Conservation (phyloP, 441 rosid genomes). For the Syzygium syzygioides region DNA sequence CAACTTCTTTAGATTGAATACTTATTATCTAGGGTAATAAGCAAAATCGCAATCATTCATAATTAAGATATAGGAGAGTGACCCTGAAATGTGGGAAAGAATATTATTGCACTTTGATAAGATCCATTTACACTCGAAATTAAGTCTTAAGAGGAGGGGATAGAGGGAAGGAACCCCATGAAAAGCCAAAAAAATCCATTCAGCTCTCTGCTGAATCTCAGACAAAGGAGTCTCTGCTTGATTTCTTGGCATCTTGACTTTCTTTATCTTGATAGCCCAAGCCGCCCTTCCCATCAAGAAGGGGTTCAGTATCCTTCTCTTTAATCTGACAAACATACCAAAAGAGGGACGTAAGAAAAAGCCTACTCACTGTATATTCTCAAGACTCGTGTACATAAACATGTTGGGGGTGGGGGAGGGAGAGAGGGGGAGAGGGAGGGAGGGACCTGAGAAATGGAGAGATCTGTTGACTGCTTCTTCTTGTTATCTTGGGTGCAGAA, state of each 20-base stretch:
- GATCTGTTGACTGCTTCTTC: conserved; percentile 53
- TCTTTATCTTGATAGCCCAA: conserved; percentile 47
- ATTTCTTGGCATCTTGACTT: conserved; percentile 57
- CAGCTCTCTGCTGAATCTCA: conserved; percentile 14
- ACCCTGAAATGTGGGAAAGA: not conserved
- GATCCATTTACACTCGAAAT: conserved; percentile 25
- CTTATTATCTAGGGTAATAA: not conserved
- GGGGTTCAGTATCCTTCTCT: conserved; percentile 67
- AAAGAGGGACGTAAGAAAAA: not conserved
- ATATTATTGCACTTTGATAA: conserved; percentile 32
- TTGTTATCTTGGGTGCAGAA: conserved; percentile 78
- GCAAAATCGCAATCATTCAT: not conserved
- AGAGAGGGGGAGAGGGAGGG: not conserved
- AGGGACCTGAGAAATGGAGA: conserved; percentile 46
- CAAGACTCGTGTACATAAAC: not conserved
- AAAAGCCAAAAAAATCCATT: not conserved
- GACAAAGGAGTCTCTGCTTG: conserved; percentile 58
- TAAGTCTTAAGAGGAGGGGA: conserved; percentile 2
- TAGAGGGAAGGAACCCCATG: not conserved
- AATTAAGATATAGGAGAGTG: not conserved
- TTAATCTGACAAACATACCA: conserved; percentile 35
- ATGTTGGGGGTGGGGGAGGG: not conserved
- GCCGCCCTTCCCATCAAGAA: conserved; percentile 28
- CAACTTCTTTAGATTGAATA: not conserved
- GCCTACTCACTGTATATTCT: not conserved